Conservation (phyloP, 1,139 yeast species). For the Suhomyces wounanorum region DNA sequence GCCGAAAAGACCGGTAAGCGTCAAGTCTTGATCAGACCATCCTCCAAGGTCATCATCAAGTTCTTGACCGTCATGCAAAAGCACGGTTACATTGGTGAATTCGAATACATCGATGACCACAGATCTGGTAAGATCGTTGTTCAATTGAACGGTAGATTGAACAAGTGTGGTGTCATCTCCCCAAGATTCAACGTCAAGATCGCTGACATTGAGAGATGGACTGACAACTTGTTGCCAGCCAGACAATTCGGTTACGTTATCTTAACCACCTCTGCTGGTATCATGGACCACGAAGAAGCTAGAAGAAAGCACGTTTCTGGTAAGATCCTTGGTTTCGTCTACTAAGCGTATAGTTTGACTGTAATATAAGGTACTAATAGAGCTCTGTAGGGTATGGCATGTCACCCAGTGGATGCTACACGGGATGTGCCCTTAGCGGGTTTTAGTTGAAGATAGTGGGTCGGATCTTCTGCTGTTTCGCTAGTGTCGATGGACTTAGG, state of each 20-base stretch:
- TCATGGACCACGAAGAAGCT: conserved; percentile 99
- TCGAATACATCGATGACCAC: conserved; percentile 98
- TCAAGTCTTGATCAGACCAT: conserved; percentile 98
- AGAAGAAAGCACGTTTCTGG: conserved; percentile 99
- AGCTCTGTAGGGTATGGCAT: not conserved
- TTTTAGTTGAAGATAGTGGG: too few relatives aligned
- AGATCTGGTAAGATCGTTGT: conserved; percentile 98
- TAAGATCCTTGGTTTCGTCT: conserved; percentile 94
- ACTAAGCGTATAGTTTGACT: conserved; percentile 32
- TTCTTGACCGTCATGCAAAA: conserved; percentile 97
- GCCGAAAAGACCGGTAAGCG: conserved; percentile 99
- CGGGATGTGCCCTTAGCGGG: not conserved
- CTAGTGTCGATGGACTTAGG: not conserved
- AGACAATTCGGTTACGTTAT: conserved; percentile 98
- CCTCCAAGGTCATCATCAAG: conserved; percentile 97
- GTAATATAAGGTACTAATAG: conserved; percentile 12
- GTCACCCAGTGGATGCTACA: not conserved
- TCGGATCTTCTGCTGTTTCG: too few relatives aligned
- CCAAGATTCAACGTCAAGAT: conserved; percentile 98
- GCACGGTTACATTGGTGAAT: conserved; percentile 98
- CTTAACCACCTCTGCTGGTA: conserved; percentile 98
- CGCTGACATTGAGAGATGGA: conserved; percentile 95
- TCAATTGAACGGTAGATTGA: conserved; percentile 95
- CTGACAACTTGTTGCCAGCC: conserved; percentile 95
- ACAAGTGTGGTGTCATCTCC: conserved; percentile 97